These are phyloP conservation scores for Ceratorhiza oryzae-sativae DNA, from an alignment of 1,284 basidiomycete species.

Conservation along the genomic window DNA sequence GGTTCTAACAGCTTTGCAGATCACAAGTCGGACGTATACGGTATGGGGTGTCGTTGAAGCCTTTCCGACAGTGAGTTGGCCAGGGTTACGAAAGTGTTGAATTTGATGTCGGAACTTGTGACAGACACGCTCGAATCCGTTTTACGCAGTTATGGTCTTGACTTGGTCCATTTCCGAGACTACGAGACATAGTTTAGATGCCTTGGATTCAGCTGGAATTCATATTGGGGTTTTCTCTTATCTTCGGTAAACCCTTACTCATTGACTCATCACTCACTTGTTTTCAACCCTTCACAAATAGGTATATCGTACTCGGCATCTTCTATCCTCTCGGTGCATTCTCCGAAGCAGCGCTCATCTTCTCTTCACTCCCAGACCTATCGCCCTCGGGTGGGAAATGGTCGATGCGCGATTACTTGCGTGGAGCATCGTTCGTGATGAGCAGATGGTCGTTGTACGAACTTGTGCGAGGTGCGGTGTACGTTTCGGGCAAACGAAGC, in stretches of 20 bases:
- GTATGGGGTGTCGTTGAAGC: conserved; percentile 84
- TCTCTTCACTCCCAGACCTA: conserved; percentile 72
- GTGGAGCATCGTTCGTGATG: conserved; percentile 68
- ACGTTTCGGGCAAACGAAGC: not conserved
- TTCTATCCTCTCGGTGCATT: conserved; percentile 92
- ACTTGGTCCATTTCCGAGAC: conserved; percentile 94
- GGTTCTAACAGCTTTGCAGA: conserved; percentile 85
- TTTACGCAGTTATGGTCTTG: conserved; percentile 91
- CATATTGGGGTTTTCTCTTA: conserved; percentile 52
- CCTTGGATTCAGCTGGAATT: conserved; percentile 66
- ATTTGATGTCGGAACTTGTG: not conserved
- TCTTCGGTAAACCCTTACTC: conserved; percentile 52
- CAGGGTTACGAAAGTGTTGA: not conserved
- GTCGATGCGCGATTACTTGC: conserved; percentile 60
- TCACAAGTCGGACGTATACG: conserved; percentile 83
- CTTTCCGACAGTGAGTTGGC: conserved; percentile 53
- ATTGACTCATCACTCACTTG: no score
- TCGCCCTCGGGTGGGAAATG: conserved; percentile 49
- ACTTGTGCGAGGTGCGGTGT: no score
- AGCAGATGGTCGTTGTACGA: no score
- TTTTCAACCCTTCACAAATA: conserved; percentile 42
- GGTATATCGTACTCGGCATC: conserved; percentile 92
- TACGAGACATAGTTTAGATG: conserved; percentile 92
- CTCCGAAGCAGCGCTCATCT: conserved; percentile 88
- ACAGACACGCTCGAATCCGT: conserved; percentile 75